These are phyloP conservation scores for Groenewaldozyma sp. DNA, from an alignment of 1,139 yeast genomes.

Conservation along the genomic window DNA sequence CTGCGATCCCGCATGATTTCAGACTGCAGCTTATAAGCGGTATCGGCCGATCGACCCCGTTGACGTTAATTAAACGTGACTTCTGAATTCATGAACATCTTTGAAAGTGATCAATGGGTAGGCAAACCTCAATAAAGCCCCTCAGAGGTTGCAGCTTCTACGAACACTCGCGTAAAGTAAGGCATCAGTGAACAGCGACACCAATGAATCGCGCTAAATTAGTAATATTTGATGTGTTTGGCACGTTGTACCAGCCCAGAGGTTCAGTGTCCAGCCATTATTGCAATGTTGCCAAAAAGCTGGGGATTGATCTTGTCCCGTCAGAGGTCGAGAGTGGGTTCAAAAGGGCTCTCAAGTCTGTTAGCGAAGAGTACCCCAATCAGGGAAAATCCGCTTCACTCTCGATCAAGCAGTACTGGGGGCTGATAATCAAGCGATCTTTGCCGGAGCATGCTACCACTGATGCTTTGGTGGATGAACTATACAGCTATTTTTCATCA, in stretches of 20 bases:
- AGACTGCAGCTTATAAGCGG: too few relatives aligned
- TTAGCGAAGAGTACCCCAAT: constrained; percentile 16
- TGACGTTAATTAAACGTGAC: too few relatives aligned
- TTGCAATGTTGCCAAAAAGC: constrained; percentile 12
- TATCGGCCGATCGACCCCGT: too few relatives aligned
- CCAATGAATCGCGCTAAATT: constrained; percentile 12
- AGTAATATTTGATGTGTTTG: constrained; percentile 25
- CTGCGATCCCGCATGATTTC: too few relatives aligned
- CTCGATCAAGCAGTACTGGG: constrained; percentile 21
- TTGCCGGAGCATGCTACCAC: constrained; percentile 13
- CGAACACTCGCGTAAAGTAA: too few relatives aligned
- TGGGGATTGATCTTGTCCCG: constrained; percentile 14
- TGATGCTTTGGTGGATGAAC: constrained; percentile 11
- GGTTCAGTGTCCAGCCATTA: constrained; percentile 20
- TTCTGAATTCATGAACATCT: too few relatives aligned
- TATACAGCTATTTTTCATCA: constrained; percentile 18
- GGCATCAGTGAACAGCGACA: too few relatives aligned
- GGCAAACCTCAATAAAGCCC: too few relatives aligned
- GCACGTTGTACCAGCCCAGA: constrained; percentile 20
- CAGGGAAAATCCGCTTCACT: constrained; percentile 17
- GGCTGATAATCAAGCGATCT: constrained; percentile 13
- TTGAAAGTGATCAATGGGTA: too few relatives aligned
- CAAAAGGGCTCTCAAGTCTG: constrained; percentile 12
- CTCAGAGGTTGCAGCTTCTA: too few relatives aligned
- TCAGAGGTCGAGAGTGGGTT: constrained; percentile 11